Conservation (phyloP, 495 filamentous ascomycete genomes). For the Aspergillus sclerotiicarbonarius region DNA sequence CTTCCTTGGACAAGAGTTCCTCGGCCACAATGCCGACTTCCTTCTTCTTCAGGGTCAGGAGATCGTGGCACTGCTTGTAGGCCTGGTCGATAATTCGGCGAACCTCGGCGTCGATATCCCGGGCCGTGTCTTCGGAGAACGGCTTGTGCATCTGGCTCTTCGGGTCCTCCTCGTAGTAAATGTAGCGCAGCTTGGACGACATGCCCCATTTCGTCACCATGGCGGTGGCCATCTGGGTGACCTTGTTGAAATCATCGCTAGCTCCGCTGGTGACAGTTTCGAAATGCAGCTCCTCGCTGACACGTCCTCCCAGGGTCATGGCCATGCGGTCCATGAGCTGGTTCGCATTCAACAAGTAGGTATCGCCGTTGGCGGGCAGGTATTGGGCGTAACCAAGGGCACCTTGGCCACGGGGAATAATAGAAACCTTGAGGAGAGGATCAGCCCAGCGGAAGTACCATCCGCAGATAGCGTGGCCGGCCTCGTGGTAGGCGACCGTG, state of each 20-base stretch:
- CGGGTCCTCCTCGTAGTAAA: slow-evolving; percentile 84
- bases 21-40: slow-evolving; percentile 89
- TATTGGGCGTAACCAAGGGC: slow-evolving; percentile 96
- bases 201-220: slow-evolving; percentile 99
- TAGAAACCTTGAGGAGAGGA: slow-evolving; percentile 95
- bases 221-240: slow-evolving; percentile 86
- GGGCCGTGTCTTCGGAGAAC: slow-evolving; percentile 90
- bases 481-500: slow-evolving; percentile 96
- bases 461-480: slow-evolving; percentile 95
- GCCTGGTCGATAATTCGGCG: slow-evolving; percentile 85
- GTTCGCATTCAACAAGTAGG: slow-evolving; percentile 90
- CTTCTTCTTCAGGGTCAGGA: slow-evolving; percentile 80
- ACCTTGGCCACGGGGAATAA: slow-evolving; percentile 93
- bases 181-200: slow-evolving; percentile 85
- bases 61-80: slow-evolving; percentile 81
- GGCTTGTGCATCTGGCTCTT: slow-evolving; percentile 84
- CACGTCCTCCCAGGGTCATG: slow-evolving; percentile 93
- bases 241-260: slow-evolving; percentile 97
- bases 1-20: slow-evolving; percentile 88
- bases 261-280: slow-evolving; percentile 93
- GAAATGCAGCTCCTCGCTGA: slow-evolving; percentile 95
- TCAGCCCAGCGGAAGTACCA: slow-evolving; percentile 98
- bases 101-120: slow-evolving; percentile 87
- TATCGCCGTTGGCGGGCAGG: slow-evolving; percentile 76
- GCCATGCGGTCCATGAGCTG: slow-evolving; percentile 99